A percentile compares a stretch with the other conserved stretches of the same genome.
These are phyloP conservation scores for Trametes maxima DNA, from an alignment of 768 basidiomycete species.

Conservation along the genomic window DNA sequence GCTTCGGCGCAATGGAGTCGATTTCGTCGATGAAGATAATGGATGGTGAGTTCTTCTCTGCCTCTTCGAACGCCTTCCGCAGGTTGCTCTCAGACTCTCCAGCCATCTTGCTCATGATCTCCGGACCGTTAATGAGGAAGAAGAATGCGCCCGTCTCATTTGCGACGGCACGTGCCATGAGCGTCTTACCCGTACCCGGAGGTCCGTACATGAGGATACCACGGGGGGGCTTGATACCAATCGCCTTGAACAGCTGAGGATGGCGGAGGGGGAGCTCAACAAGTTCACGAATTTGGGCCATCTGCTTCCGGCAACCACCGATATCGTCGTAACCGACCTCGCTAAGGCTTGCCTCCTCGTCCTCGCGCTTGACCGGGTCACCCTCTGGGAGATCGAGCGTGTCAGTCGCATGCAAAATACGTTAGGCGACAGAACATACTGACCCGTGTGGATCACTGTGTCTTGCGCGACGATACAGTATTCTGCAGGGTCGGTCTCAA, in stretches of 20 bases:
- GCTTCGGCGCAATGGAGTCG: conserved; percentile 98
- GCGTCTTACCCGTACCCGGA: conserved; percentile 98
- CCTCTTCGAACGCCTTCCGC: conserved; percentile 98
- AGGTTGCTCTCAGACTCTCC: conserved; percentile 98
- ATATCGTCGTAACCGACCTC: conserved; percentile 99
- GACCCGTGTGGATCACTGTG: conserved; percentile 93
- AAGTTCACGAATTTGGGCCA: conserved; percentile 99
- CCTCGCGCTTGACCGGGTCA: conserved; percentile 97
- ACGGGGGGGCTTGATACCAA: conserved; percentile 99
- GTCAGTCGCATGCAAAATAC: neutral
- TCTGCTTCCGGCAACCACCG: conserved; percentile 98
- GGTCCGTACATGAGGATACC: conserved; percentile 99
- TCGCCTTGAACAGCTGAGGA: conserved; percentile 99
- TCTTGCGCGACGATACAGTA: conserved; percentile 99
- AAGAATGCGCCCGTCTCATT: conserved; percentile 99
- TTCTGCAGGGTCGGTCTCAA: conserved; percentile 97
- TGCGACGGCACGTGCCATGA: conserved; percentile 99
- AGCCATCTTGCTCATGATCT: conserved; percentile 99
- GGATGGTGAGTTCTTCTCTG: conserved; percentile 98
- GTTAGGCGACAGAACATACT: conserved; percentile 22
- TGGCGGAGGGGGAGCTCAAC: conserved; percentile 98
- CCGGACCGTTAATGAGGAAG: conserved; percentile 99
- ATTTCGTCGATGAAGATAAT: conserved; percentile 99
- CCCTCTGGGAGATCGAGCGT: conserved; percentile 62
- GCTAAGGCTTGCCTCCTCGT: conserved; percentile 94